Conservation (phyloP, 352 stramenopile species). For the Stephanocyclus meneghinianus region DNA sequence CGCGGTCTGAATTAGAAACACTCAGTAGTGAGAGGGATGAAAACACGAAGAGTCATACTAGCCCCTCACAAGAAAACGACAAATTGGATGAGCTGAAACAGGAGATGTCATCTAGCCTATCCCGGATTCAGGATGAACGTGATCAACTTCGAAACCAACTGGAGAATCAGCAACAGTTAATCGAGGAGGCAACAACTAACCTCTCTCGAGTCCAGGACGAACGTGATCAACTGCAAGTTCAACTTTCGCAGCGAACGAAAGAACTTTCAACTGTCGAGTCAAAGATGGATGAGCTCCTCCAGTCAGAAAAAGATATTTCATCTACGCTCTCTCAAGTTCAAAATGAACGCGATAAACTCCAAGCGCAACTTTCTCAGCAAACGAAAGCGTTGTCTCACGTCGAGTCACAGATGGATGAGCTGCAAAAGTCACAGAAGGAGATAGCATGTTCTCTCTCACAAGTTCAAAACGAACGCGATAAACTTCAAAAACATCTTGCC, state of each 20-base stretch:
- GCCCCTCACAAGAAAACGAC: neutral
- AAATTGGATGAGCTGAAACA: neutral
- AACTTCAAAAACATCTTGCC: slow-evolving; percentile 3
- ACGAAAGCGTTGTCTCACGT: neutral
- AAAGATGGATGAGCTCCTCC: neutral
- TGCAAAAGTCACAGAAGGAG: neutral
- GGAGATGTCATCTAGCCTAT: neutral
- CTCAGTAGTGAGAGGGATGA: neutral
- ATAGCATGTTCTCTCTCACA: neutral
- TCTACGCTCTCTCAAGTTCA: neutral
- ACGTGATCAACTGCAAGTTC: neutral
- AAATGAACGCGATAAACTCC: neutral
- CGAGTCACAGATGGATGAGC: neutral
- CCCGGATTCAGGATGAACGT: neutral
- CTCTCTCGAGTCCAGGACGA: neutral
- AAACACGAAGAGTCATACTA: neutral
- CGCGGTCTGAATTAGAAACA: neutral
- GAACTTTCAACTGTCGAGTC: neutral
- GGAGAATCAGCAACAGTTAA: neutral
- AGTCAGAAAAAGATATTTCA: neutral
- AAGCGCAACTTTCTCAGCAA: neutral
- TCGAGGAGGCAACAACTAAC: neutral
- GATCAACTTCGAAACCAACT: neutral
- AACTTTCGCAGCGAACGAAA: neutral
- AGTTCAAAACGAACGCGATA: slow-evolving; percentile 2